These are phyloP conservation scores for Anthracocystis panici-leucophaei DNA, from an alignment of 1,284 basidiomycete genomes.

Conservation along the genomic window DNA sequence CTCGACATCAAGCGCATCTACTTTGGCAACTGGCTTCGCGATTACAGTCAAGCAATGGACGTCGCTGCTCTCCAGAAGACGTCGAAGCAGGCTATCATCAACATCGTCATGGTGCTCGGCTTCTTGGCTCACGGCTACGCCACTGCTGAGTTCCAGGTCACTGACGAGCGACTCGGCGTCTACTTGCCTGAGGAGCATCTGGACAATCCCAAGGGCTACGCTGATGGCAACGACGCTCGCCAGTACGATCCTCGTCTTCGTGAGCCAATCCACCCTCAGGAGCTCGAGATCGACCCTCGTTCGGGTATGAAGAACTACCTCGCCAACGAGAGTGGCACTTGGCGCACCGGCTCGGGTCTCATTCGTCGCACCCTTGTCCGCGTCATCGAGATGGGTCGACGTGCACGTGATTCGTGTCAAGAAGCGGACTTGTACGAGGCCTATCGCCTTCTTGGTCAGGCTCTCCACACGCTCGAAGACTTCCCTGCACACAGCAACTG, in stretches of 20 bases:
- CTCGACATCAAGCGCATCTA: conserved; percentile 68
- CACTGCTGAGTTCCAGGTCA: conserved; percentile 85
- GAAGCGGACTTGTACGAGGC: conserved; percentile 79
- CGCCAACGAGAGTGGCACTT: conserved; percentile 79
- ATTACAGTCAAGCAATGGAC: conserved; percentile 69
- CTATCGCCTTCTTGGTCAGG: conserved; percentile 62
- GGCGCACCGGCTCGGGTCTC: conserved; percentile 89
- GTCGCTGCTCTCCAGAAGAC: conserved; percentile 75
- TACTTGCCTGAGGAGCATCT: conserved; percentile 92
- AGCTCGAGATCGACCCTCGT: conserved; percentile 85
- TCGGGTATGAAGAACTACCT: conserved; percentile 98
- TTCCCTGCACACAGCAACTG: conserved; percentile 82
- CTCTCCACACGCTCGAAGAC: conserved; percentile 84
- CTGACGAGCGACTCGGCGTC: conserved; percentile 83
- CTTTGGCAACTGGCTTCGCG: conserved; percentile 64
- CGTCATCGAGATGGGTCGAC: conserved; percentile 76
- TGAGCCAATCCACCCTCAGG: conserved; percentile 80
- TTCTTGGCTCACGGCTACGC: conserved; percentile 73
- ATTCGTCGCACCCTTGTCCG: conserved; percentile 82
- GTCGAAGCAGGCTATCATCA: conserved; percentile 80
- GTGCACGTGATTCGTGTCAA: conserved; percentile 74
- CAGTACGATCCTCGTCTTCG: conserved; percentile 81
- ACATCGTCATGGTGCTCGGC: conserved; percentile 79
- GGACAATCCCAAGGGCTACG: conserved; percentile 69
- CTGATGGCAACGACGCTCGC: conserved; percentile 84